Conservation (phyloP, 78 protist genomes). For the Cyanophora paradoxa region DNA sequence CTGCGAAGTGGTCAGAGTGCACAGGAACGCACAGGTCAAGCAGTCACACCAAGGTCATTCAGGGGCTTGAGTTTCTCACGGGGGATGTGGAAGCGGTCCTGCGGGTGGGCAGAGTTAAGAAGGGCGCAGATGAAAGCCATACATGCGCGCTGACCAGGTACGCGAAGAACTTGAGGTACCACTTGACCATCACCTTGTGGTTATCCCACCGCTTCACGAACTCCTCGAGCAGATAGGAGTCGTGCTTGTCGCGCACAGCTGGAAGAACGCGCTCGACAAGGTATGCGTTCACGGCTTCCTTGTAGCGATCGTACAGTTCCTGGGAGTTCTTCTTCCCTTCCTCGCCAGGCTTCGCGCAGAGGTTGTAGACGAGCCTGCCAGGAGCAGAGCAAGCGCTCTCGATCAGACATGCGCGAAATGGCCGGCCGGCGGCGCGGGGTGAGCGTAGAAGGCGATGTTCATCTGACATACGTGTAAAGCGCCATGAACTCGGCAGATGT, state of each 20-base stretch:
- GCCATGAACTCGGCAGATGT: too few relatives aligned
- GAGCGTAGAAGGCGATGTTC: too few relatives aligned
- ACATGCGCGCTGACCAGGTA: background rate
- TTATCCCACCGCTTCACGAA: slow-evolving; percentile 13
- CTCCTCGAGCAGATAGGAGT: slow-evolving; percentile 7
- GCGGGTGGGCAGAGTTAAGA: background rate
- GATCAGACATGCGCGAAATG: too few relatives aligned
- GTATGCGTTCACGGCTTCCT: background rate
- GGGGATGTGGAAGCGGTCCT: slow-evolving; percentile 15
- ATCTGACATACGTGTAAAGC: too few relatives aligned
- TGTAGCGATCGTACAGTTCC: slow-evolving; percentile 7
- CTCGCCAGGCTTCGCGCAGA: too few relatives aligned
- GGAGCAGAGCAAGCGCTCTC: too few relatives aligned
- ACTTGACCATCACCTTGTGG: slow-evolving; percentile 2
- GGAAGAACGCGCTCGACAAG: background rate
- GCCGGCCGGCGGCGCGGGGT: too few relatives aligned
- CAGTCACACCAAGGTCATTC: background rate
- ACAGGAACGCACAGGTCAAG: background rate
- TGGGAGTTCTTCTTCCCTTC: too few relatives aligned
- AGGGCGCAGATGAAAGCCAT: background rate
- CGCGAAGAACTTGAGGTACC: background rate
- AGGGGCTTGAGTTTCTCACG: background rate
- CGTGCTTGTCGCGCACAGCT: background rate
- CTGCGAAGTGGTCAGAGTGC: background rate
- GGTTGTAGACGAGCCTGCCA: too few relatives aligned